Base-by-base conservation (phyloP, 805 yeast species). In the Monosporozyma servazzii region DNA sequence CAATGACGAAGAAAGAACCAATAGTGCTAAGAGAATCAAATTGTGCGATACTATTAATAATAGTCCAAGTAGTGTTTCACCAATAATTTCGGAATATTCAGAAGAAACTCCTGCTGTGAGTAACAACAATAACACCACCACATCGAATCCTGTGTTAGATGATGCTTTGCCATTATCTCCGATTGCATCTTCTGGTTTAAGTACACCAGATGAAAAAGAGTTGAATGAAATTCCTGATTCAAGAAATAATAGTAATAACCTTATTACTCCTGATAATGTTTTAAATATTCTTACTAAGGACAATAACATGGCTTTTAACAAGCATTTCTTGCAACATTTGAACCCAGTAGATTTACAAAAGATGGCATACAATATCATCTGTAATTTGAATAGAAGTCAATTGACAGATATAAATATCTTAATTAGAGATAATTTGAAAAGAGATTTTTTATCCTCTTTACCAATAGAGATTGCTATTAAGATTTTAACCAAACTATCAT, bases 391-490 rank as follows among this genome's bases (percentile, higher is more conserved):
- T 40, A 59, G 70, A 51, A 60, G 61, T 15, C 67, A 62, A 31
- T 56, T 66, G 18, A 63, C 69, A 17, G 70, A 66, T 54, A 47
- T 66, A 25, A 61, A 62, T 31, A 61, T 63, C 9, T 39, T 65
- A 23, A 56, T 66, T 33, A 60, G 61, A 44, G 68, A 63, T 51
- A 59, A 65, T 49, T 74, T 93, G 60, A 78, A 80, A 57, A 78
- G 91, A 60, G 98, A 93, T 61, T 68, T 93, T 41, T 65, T 91
- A 9, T 63, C 80, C 11, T 69, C 76, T 46, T 69, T 93, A 30
- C 99, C 99, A 0, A 60, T 78, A 0, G 98, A 93, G 62, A 72
- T 93, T 10, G 69, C 87, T 2, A 71, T 78, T 56, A 77, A 80
- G 45, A 81, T 93, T 9, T 71, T 93, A 49, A 69, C 76, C 2